Evolutionary conservation across 768 basidiomycete genomes (phyloP), one percentile per base, ranked within the genome.

Genomic region (Bullera alba): DNA sequence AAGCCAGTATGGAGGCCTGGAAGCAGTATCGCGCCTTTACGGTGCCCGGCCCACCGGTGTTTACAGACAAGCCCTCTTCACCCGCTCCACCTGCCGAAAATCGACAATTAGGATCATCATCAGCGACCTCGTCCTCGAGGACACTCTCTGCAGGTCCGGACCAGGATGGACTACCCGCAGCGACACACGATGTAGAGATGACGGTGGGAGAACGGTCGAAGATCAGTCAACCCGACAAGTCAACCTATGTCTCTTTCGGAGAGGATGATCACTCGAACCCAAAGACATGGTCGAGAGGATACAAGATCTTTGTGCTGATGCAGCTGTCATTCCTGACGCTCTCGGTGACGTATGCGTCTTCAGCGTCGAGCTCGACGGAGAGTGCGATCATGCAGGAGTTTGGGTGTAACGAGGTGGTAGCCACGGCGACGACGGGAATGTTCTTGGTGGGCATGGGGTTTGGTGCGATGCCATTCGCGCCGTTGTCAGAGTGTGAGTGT

Each of bases 371-470:
- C 2, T 32, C 55, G 14, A 49, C 59, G 15, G 51, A 51, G 27
- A 21, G 22, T 4, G 59, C 51, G 16, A 43, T 57, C 37, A 51
- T 22, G 28, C 37, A 44, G 17, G 59, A 61, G 29, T 61, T 61
- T 38, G 52, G 50, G 17, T 57, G 56, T 51, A 25, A 38, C 3
- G 30, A 46, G 35, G 35, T 61, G 4, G 50, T 49, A 17, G 55
- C 55, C 2, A 57, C 56, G 16, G 59, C 52, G 26, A 36, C 49
- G 15, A 61, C 59, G 16, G 49, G 59, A 19, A 17, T 46, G 7
- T 61, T 61, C 45, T 32, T 61, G 32, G 38, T 61, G 30, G 59
- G 59, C 1, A 49, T 57, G 50, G 59, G 59, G 5, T 14, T 61
- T 5, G 59, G 59, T 10, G 56, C 59, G 0, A 56, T 60, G 55